Percentiles rank a stretch among this genome's conserved stretches.
Conservation (phyloP, 257 asterid genomes). For the Schizonepeta tenuifolia region DNA sequence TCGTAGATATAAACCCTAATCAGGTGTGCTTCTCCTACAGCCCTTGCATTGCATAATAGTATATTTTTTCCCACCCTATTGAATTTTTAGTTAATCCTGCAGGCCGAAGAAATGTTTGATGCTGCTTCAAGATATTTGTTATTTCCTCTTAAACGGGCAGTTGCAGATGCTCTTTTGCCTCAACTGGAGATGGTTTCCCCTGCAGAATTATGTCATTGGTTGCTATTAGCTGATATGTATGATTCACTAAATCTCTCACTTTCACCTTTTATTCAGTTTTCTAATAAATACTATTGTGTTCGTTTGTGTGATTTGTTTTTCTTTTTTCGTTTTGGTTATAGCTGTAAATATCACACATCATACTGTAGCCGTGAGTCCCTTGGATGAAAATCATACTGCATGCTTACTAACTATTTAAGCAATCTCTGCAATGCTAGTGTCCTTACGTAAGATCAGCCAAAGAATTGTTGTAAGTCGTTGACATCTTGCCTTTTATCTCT, state of each 20-base stretch:
- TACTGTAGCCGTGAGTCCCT: background rate
- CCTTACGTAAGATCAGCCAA: background rate
- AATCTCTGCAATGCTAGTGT: background rate
- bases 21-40: conserved; percentile 61
- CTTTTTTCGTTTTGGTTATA: background rate
- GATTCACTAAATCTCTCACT: conserved; percentile 32
- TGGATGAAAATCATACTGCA: background rate
- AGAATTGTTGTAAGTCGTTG: background rate
- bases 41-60: background rate
- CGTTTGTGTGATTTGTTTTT: background rate
- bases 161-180: conserved; percentile 90
- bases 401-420: background rate
- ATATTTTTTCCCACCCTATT: conserved; percentile 16
- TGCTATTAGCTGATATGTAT: conserved; percentile 87
- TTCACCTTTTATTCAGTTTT: conserved; percentile 18
- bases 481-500: background rate
- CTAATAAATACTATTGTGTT: background rate
- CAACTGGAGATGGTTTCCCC: conserved; percentile 83
- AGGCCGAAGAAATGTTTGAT: conserved; percentile 95
- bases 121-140: conserved; percentile 94
- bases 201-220: conserved; percentile 90
- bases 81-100: conserved; percentile 33
- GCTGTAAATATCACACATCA: background rate
- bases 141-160: conserved; percentile 94
- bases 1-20: conserved; percentile 67